Evolutionary conservation across 352 stramenopile genomes (phyloP), one percentile per base, ranked within the genome.

Genomic region (Phytopythium chamaehyphon): DNA sequence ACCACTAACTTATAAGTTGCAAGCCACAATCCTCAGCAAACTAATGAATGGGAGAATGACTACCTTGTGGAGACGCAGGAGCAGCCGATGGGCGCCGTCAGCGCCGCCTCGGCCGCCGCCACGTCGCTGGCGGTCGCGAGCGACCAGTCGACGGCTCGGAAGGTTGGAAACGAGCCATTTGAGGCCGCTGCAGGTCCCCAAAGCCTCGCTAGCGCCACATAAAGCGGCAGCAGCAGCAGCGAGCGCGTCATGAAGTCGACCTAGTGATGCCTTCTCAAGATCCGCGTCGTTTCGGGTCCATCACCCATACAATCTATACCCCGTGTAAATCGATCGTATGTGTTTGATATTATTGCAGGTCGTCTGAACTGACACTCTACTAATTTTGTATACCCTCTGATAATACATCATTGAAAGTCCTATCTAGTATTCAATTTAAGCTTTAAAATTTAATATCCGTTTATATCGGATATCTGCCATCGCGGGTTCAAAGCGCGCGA

Each of bases 131-230:
- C 42, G 1, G 65, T 66, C 55, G 72, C 71, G 16, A 76, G 55
- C 44, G 71, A 78, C 71, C 65, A 78, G 56, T 82, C 74, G 14
- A 78, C 57, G n/a, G 65, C 21, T n/a, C 42, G 43, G 53, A 73
- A 80, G 15, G 22, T 45, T 26, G 49, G 40, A 16, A 62, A 59
- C 1, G 45, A 5, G 3, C 31, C 18, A 19, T 16, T 22, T 0
- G 47, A 36, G 4, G 42, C 22, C 14, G 35, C 47, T 15, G 16
- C 23, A 5, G 14, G 23, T 24, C 2, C 44, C 8, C 24, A 26
- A 33, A 40, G 28, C 31, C 8, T 9, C 16, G 23, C 23, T 9
- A 33, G 28, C 28, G 28, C 28, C 28, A 33, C 9, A 9, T 10
- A 9, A 33, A 50, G 26, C 28, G 39, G 45, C 43, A 49, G 43